Conservation (phyloP, 2,329 filamentous ascomycete species). For the Monosporascus sp. region DNA sequence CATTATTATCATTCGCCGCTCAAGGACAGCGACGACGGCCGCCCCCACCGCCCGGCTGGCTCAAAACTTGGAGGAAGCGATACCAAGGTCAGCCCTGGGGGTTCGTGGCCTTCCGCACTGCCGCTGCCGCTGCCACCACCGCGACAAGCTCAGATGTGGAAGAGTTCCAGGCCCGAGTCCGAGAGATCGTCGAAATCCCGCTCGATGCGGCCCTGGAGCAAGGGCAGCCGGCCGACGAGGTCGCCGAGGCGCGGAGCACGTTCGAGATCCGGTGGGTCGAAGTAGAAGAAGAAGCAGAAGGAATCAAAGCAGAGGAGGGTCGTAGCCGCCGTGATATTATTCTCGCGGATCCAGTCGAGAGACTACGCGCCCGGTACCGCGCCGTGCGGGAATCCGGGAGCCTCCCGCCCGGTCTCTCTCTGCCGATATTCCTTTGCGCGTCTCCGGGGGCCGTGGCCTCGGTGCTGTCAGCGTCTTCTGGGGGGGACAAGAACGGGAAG, state of each 20-base stretch:
- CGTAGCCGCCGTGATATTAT: no score
- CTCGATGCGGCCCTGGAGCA: slow-evolving; percentile 6
- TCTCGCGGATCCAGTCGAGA: neutral
- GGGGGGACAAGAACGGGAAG: slow-evolving; percentile 3
- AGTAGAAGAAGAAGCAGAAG: slow-evolving; percentile 1
- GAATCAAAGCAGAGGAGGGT: no score
- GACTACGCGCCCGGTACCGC: slow-evolving; percentile 1
- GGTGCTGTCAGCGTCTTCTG: no score
- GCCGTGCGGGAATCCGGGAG: neutral
- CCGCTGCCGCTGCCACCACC: no score
- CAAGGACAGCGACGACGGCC: no score
- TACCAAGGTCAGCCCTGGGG: no score
- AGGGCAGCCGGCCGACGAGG: slow-evolving; percentile 5
- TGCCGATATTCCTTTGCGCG: slow-evolving; percentile 12
- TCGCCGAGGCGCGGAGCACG: slow-evolving; percentile 4
- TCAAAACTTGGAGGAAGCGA: no score
- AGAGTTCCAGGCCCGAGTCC: slow-evolving; percentile 3
- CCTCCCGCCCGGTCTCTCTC: neutral
- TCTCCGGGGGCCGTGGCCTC: slow-evolving; percentile 8
- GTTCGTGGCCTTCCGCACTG: no score
- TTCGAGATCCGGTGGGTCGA: slow-evolving; percentile 13
- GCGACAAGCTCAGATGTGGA: slow-evolving; percentile 8
- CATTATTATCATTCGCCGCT: no score
- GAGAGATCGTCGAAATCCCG: slow-evolving; percentile 3
- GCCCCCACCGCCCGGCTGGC: no score